Conservation (phyloP, 2,329 filamentous ascomycete genomes). For the Talaromyces piceae region DNA sequence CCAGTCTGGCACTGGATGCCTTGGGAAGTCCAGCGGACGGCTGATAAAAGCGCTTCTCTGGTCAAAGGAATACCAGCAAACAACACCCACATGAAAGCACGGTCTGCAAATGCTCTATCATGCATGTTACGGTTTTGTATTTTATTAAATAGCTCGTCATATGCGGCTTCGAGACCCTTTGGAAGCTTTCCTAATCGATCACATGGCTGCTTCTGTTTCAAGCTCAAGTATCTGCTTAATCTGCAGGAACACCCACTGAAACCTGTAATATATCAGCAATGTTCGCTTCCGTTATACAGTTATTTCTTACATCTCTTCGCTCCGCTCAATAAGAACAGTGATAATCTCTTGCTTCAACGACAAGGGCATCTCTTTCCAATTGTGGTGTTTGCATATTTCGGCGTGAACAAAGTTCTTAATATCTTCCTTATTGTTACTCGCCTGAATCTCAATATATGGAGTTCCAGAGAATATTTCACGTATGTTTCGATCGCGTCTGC, state of each 20-base stretch:
- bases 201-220: conserved; percentile 16
- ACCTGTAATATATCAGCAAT: conserved; percentile 17
- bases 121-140: conserved; percentile 8
- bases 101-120: conserved; percentile 12
- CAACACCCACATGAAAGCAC: conserved; percentile 22
- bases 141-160: conserved; percentile 23
- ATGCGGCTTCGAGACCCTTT: conserved; percentile 18
- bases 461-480: conserved; percentile 3
- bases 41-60: conserved; percentile 11
- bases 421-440: conserved; percentile 23
- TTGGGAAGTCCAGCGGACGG: conserved; percentile 13
- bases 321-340: conserved; percentile 15
- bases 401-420: conserved; percentile 21
- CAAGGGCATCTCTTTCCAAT: conserved; percentile 12
- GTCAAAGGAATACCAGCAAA: conserved; percentile 13
- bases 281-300: neutral
- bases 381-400: conserved; percentile 13
- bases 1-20: neutral
- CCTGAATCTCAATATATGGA: conserved; percentile 14
- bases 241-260: conserved; percentile 27
- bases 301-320: conserved; percentile 23
- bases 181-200: conserved; percentile 24
- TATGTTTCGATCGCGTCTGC: conserved; percentile 12
- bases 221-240: conserved; percentile 20
- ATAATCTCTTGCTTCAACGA: conserved; percentile 16